Base-by-base conservation (phyloP, 371 early-diverging fungal species). In the Mortierella sp. region DNA sequence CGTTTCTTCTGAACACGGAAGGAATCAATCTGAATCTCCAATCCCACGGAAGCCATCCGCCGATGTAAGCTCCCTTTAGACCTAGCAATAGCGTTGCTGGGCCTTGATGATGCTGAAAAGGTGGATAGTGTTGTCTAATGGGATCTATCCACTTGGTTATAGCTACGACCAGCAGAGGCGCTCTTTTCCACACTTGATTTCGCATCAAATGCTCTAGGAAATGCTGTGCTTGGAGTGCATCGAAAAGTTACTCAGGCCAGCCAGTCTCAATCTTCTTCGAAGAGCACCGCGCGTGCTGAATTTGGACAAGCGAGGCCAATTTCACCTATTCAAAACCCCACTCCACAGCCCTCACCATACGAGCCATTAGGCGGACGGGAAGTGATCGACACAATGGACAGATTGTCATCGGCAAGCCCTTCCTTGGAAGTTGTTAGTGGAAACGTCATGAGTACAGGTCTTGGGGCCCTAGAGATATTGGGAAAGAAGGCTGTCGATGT, bases 401-500 rank as follows among this genome's bases (percentile, higher is more conserved):
- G 61, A 34, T 26, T 39, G 18, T 26, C 72, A 7, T 16, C 49
- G 24, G 21, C 54, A 24, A 72, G 67, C 16, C 63, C 62, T 12
- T 58, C 67, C 0, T 26, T 74, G 21, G 74, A 74, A 18, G 65
- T 26, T 10, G 74, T 74, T 8, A 61, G 74, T 12, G 72, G 72
- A 5, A 72, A 72, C 43, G 74, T 74, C 12, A 65, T 74, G 31
- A 68, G 74, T 45, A 68, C 74, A 16, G 74, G 74, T 18, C 50
- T 74, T 2, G 74, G 74, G n/a, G 74, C 74, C 2, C 54, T 74
- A 9, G 74, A 74, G 26, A 74, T 58, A 21, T 39, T 74, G 2
- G 74, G 74, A 27, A 74, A 74, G 50, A 74, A 57, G 34, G 74
- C 74, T 1, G 74, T 68, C 0, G 74, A 68, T 54, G 74, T 68